Percentiles rank a stretch among this genome's conserved stretches.
phyloP scores from a whole-genome alignment of 2,329 filamentous ascomycete species.

The Drechslerella dactyloides region DNA sequence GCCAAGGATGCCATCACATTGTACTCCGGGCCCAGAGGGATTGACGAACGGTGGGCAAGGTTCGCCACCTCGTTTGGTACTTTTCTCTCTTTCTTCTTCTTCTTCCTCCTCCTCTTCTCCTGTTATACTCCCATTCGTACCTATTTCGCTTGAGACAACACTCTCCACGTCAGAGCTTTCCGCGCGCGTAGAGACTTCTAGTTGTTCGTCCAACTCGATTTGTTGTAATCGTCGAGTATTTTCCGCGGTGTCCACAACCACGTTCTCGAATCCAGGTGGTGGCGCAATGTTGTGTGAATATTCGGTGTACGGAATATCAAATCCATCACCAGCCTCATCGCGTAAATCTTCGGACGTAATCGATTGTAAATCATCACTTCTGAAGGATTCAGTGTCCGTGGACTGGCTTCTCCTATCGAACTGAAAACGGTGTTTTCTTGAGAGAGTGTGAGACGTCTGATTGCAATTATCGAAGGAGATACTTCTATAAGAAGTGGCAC shows the following conservation, averaged over 20 bases:
- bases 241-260: conserved; percentile 22
- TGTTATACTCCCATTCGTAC: conserved; percentile 38
- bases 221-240: conserved; percentile 32
- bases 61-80: background rate
- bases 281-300: conserved; percentile 19
- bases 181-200: background rate
- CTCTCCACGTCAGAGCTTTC: conserved; percentile 2
- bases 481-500: conserved; percentile 60
- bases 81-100: conserved; percentile 1
- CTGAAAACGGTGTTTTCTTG: conserved; percentile 47
- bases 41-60: conserved; percentile 43
- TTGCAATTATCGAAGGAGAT: conserved; percentile 52
- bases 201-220: conserved; percentile 14
- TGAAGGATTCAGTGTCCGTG: conserved; percentile 56
- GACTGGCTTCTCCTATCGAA: conserved; percentile 57
- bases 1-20: background rate
- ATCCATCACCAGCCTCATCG: conserved; percentile 21
- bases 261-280: conserved; percentile 45
- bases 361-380: conserved; percentile 52
- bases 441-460: conserved; percentile 44
- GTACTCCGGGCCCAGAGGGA: conserved; percentile 22
- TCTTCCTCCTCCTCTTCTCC: conserved; percentile 22
- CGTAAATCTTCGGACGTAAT: conserved; percentile 32
- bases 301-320: conserved; percentile 55
- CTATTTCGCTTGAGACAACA: conserved; percentile 33